phyloP scores from a whole-genome alignment of 495 filamentous ascomycete genomes.

The Xylaria curta region DNA sequence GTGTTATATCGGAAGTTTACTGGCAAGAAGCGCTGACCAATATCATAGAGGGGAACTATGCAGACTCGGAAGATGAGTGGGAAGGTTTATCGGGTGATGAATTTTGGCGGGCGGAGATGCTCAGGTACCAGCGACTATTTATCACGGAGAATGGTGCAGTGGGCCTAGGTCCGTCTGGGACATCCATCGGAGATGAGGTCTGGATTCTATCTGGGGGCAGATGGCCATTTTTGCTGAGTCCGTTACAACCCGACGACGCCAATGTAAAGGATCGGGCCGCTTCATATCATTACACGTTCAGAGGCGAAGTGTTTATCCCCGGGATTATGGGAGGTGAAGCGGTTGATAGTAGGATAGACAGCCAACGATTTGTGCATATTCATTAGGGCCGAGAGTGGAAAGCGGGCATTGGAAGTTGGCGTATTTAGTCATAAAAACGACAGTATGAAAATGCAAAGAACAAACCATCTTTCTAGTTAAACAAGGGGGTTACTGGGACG shows the following conservation, averaged over 20 bases:
- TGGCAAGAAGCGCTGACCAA: not conserved
- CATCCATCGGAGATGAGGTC: conserved; percentile 26
- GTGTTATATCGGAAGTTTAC: conserved; percentile 22
- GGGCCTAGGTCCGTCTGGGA: conserved; percentile 27
- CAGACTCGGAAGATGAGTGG: not conserved
- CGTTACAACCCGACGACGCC: not conserved
- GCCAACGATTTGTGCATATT: conserved; percentile 23
- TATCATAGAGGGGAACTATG: conserved; percentile 13
- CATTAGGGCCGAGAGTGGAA: conserved; percentile 9
- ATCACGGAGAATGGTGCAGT: conserved; percentile 27
- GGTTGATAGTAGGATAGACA: conserved; percentile 21
- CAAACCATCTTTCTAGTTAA: not conserved
- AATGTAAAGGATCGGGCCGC: not conserved
- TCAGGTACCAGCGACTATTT: conserved; percentile 22
- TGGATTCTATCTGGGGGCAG: conserved; percentile 29
- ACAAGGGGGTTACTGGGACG: not conserved
- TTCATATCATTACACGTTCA: conserved; percentile 19
- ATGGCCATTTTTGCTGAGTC: conserved; percentile 27
- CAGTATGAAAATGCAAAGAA: not conserved
- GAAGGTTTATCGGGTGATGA: not conserved
- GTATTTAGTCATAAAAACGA: not conserved
- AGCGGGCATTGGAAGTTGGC: not conserved
- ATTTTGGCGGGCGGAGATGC: conserved; percentile 21
- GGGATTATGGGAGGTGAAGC: conserved; percentile 28
- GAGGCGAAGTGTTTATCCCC: conserved; percentile 24